Conservation (phyloP, 257 asterid species). For the Solanum piurae region DNA sequence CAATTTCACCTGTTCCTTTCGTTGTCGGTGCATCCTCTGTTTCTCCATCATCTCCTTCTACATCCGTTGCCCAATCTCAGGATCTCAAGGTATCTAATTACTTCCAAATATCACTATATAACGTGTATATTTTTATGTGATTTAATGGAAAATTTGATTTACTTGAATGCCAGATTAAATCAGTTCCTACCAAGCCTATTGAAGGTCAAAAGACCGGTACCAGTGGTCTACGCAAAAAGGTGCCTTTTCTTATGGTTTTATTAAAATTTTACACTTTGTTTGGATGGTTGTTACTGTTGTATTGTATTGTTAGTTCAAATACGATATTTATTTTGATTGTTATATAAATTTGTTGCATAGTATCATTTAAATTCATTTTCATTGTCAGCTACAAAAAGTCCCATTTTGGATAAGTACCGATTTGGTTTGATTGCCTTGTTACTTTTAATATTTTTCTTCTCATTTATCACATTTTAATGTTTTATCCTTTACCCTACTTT, state of each 20-base stretch:
- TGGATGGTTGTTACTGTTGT: background rate
- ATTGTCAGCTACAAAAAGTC: background rate
- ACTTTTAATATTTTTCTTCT: too few relatives aligned
- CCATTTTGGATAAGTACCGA: background rate
- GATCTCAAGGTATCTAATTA: conserved; percentile 42
- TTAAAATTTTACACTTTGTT: background rate
- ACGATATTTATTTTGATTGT: background rate
- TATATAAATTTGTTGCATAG: background rate
- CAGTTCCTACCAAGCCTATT: conserved; percentile 63
- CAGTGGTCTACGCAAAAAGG: conserved; percentile 95
- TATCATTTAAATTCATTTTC: background rate
- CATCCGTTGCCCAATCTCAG: conserved; percentile 41
- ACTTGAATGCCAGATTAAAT: conserved; percentile 36
- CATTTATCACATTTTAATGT: background rate
- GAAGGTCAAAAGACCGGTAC: conserved; percentile 98
- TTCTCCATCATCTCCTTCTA: conserved; percentile 36
- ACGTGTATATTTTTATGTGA: background rate
- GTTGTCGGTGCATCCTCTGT: conserved; percentile 15
- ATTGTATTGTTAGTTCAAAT: background rate
- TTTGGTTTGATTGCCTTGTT: background rate
- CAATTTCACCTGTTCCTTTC: conserved; percentile 2
- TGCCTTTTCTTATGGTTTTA: background rate
- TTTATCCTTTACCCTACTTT: background rate
- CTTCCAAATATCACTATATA: background rate
- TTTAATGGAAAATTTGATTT: background rate